Conservation (phyloP, 495 filamentous ascomycete species). For the Bacidia rubella region DNA sequence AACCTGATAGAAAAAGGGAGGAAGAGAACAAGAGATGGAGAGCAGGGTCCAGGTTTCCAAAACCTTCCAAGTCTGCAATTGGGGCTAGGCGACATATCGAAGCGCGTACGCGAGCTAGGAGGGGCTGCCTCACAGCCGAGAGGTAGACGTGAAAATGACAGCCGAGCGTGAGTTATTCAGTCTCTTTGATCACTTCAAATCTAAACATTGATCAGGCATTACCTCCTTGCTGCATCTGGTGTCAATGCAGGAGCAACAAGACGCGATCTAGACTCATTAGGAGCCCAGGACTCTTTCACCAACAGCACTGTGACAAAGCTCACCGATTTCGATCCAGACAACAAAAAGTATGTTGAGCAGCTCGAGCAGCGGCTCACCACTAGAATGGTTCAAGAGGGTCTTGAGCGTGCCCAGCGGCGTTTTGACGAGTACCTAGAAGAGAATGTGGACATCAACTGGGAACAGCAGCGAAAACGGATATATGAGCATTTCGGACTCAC, state of each 20-base stretch:
- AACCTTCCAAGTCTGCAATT: conserved; percentile 53
- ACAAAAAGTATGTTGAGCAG: conserved; percentile 67
- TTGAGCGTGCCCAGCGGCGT: conserved; percentile 72
- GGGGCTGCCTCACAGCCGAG: conserved; percentile 29
- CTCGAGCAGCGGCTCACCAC: conserved; percentile 82
- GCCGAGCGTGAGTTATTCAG: conserved; percentile 44
- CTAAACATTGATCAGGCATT: conserved; percentile 39
- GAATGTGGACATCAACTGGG: conserved; percentile 90
- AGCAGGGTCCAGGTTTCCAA: conserved; percentile 30
- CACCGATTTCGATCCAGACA: conserved; percentile 55
- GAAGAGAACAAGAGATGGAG: conserved; percentile 31
- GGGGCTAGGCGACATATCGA: conserved; percentile 73
- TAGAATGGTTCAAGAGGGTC: conserved; percentile 77
- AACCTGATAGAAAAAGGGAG: conserved; percentile 66
- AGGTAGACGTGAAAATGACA: conserved; percentile 35
- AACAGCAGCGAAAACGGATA: conserved; percentile 77
- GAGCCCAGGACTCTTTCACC: conserved; percentile 25
- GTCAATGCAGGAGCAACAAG: conserved; percentile 65
- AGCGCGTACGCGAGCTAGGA: conserved; percentile 68
- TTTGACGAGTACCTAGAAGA: conserved; percentile 90
- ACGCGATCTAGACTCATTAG: conserved; percentile 56
- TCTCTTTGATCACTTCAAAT: background rate
- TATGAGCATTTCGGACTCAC: conserved; percentile 93
- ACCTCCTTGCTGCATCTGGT: conserved; percentile 81
- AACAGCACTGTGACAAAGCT: conserved; percentile 23